Conservation (phyloP, 75 land plant species). For the Selaginella tamariscina region DNA sequence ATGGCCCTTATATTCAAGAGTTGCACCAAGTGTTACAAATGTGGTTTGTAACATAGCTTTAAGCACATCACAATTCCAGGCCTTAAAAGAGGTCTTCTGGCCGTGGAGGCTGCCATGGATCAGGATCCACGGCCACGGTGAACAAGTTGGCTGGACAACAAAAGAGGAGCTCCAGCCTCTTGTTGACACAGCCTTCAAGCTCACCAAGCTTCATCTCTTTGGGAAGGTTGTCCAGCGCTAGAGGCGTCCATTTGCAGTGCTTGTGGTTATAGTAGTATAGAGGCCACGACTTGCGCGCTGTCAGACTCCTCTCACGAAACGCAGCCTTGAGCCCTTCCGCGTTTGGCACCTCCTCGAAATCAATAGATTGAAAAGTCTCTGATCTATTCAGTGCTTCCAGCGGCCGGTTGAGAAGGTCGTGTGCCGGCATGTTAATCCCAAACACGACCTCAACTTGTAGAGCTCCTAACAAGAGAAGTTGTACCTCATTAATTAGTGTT, state of each 20-base stretch:
- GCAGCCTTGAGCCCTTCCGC: background rate
- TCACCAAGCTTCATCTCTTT: background rate
- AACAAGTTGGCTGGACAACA: background rate
- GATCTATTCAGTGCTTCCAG: background rate
- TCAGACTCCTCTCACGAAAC: background rate
- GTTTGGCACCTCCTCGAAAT: background rate
- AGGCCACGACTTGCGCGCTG: background rate
- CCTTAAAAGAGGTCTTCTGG: background rate
- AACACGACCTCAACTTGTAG: background rate
- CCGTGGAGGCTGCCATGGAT: constrained; percentile 1
- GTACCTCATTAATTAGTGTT: background rate
- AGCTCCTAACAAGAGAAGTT: background rate
- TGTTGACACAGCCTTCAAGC: background rate
- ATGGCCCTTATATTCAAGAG: no score
- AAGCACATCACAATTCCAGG: no score
- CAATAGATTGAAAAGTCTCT: background rate
- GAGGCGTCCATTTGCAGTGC: background rate
- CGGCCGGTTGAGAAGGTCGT: background rate
- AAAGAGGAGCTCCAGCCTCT: background rate
- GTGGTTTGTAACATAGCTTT: no score
- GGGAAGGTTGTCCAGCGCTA: background rate
- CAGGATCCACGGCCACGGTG: background rate
- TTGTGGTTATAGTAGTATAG: background rate
- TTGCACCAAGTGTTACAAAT: no score
- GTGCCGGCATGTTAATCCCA: background rate